Conservation (phyloP, 2,329 filamentous ascomycete species). For the Penicillium brevicompactum region DNA sequence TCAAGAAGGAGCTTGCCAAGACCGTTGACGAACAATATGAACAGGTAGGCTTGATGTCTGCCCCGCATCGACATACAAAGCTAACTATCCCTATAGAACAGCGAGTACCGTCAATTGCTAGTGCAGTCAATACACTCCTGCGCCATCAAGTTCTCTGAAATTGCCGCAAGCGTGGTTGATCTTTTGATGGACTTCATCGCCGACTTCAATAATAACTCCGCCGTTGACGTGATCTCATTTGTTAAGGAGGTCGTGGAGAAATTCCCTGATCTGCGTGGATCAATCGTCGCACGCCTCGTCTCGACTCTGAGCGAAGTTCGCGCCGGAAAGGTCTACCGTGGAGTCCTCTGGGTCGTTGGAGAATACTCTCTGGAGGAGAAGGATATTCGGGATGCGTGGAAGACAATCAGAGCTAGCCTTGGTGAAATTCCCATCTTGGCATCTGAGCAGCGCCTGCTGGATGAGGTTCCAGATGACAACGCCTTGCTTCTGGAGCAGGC, state of each 20-base stretch:
- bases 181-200: conserved; percentile 98
- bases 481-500: conserved; percentile 68
- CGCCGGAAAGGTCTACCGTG: conserved; percentile 94
- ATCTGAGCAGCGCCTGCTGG: conserved; percentile 87
- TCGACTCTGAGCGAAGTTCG: conserved; percentile 90
- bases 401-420: conserved; percentile 86
- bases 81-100: conserved; percentile 58
- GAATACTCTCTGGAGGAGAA: conserved; percentile 94
- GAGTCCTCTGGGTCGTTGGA: conserved; percentile 95
- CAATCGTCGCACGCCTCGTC: conserved; percentile 86
- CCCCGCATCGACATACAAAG: not conserved
- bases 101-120: conserved; percentile 88
- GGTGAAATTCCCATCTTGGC: conserved; percentile 97
- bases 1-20: conserved; percentile 97
- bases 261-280: conserved; percentile 84
- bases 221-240: conserved; percentile 96
- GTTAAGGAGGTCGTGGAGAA: conserved; percentile 99
- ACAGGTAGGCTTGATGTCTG: conserved; percentile 57
- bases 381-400: conserved; percentile 96
- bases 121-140: conserved; percentile 98
- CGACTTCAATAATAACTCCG: conserved; percentile 95
- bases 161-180: conserved; percentile 93
- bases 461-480: conserved; percentile 73
- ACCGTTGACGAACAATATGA: conserved; percentile 98
- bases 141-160: conserved; percentile 98